Conservation (phyloP, 75 land plant genomes). For the Ceratopteris richardii region DNA sequence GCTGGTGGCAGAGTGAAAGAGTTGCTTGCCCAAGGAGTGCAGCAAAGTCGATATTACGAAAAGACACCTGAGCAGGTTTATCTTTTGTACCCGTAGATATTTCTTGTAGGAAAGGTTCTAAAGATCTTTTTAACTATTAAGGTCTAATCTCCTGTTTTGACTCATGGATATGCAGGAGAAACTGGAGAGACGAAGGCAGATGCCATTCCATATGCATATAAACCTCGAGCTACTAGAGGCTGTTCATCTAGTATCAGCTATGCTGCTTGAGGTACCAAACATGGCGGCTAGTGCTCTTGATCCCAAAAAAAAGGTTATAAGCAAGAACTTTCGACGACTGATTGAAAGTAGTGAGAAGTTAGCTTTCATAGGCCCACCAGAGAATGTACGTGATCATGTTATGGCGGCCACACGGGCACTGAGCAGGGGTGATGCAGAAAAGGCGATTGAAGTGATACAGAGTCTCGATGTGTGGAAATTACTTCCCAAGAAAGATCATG, state of each 20-base stretch:
- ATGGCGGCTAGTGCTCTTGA: slow-evolving; percentile 66
- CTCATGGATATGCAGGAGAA: slow-evolving; percentile 47
- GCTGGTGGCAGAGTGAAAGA: slow-evolving; percentile 85
- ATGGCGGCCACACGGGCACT: slow-evolving; percentile 81
- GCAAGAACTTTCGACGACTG: slow-evolving; percentile 66
- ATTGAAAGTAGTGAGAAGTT: slow-evolving; percentile 75
- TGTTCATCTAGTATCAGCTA: slow-evolving; percentile 75
- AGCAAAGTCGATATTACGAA: slow-evolving; percentile 79
- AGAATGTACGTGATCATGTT: slow-evolving; percentile 84
- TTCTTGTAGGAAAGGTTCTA: not conserved
- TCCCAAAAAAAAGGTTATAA: slow-evolving; percentile 60
- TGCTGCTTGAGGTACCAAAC: slow-evolving; percentile 87
- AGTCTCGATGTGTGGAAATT: slow-evolving; percentile 82
- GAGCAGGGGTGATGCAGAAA: slow-evolving; percentile 56
- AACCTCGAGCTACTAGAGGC: slow-evolving; percentile 88
- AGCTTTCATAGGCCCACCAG: slow-evolving; percentile 84
- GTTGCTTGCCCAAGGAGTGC: slow-evolving; percentile 78
- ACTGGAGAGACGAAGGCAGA: slow-evolving; percentile 75
- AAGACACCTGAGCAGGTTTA: slow-evolving; percentile 90
- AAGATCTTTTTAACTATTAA: not conserved
- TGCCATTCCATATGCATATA: slow-evolving; percentile 98
- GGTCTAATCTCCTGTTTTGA: too few relatives aligned
- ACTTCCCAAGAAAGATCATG: slow-evolving; percentile 44
- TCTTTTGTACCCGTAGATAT: not conserved
- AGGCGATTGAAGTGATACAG: slow-evolving; percentile 58